Evolutionary conservation across 2,329 filamentous ascomycete species (phyloP).

Genomic region (Gaeumannomyces tritici): DNA sequence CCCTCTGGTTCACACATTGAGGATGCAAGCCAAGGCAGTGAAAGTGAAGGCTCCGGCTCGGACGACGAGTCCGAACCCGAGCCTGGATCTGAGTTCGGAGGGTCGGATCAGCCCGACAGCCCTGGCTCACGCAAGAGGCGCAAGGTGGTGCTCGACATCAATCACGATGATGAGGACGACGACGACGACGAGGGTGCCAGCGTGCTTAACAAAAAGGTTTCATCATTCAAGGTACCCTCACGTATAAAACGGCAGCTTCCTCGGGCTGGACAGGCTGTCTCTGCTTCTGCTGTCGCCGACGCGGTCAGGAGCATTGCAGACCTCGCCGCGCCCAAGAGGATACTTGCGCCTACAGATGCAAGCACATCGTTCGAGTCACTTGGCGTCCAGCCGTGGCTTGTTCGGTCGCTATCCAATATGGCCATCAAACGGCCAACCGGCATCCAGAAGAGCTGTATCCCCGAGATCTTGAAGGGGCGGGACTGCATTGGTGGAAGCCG

Average conservation of each 20-base stretch:
- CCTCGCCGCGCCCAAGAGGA: conserved; percentile 11
- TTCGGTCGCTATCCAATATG: conserved; percentile 64
- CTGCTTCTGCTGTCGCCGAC: neutral
- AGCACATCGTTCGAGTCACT: conserved; percentile 63
- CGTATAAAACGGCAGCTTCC: conserved; percentile 31
- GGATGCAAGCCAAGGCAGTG: neutral
- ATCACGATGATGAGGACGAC: conserved; percentile 14
- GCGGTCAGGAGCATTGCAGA: neutral
- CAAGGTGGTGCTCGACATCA: conserved; percentile 3
- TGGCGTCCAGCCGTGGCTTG: conserved; percentile 75
- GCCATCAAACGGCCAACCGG: conserved; percentile 83
- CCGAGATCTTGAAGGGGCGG: conserved; percentile 79
- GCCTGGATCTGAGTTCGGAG: conserved; percentile 9
- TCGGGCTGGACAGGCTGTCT: neutral
- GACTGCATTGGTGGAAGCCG: conserved; percentile 93
- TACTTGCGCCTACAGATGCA: conserved; percentile 42
- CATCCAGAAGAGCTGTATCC: conserved; percentile 89
- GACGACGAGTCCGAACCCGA: neutral
- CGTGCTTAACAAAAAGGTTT: conserved; percentile 17
- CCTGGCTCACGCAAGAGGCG: conserved; percentile 24
- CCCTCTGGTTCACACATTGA: neutral
- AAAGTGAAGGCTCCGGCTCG: neutral
- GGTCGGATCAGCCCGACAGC: conserved; percentile 39
- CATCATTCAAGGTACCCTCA: conserved; percentile 41
- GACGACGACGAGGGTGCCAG: conserved; percentile 18